A percentile compares a stretch with the other conserved stretches of the same genome.
These are phyloP conservation scores for Fusarium foetens DNA, from an alignment of 2,329 filamentous ascomycete genomes.

Conservation along the genomic window DNA sequence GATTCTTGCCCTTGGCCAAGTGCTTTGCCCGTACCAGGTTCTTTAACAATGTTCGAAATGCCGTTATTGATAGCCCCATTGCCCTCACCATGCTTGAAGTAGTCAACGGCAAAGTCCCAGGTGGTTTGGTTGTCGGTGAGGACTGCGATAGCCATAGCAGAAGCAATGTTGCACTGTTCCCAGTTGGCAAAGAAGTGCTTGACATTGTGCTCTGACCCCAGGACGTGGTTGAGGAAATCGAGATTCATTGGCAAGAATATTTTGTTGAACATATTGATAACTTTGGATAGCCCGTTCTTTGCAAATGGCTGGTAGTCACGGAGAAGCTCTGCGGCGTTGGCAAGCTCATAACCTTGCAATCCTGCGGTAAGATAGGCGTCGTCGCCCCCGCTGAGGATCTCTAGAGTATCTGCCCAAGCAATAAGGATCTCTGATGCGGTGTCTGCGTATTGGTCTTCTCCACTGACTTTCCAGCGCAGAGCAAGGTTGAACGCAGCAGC, in stretches of 20 bases:
- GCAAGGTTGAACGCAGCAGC: constrained; percentile 1
- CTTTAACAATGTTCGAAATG: constrained; percentile 8
- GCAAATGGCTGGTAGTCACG: constrained; percentile 42
- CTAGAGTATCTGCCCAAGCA: background rate
- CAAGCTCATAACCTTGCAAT: constrained; percentile 58
- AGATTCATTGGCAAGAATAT: constrained; percentile 4
- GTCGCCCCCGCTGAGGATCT: background rate
- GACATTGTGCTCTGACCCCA: constrained; percentile 8
- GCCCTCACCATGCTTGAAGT: constrained; percentile 23
- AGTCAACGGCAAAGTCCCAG: constrained; percentile 9
- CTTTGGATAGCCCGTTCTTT: background rate
- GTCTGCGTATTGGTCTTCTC: background rate
- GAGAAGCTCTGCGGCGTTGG: constrained; percentile 58
- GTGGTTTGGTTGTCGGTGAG: constrained; percentile 10
- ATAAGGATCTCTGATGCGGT: background rate
- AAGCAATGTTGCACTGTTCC: constrained; percentile 31
- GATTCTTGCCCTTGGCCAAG: constrained; percentile 31
- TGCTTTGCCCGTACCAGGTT: background rate
- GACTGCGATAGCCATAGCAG: constrained; percentile 21
- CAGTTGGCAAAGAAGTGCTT: constrained; percentile 19
- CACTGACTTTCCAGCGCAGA: background rate
- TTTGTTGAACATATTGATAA: background rate
- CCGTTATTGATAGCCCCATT: constrained; percentile 20
- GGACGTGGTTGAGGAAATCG: background rate
- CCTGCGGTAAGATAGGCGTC: constrained; percentile 50